Evolutionary conservation across 495 filamentous ascomycete genomes (phyloP), one percentile per base, ranked within the genome.

Genomic region (Amphirosellinia nigrospora): DNA sequence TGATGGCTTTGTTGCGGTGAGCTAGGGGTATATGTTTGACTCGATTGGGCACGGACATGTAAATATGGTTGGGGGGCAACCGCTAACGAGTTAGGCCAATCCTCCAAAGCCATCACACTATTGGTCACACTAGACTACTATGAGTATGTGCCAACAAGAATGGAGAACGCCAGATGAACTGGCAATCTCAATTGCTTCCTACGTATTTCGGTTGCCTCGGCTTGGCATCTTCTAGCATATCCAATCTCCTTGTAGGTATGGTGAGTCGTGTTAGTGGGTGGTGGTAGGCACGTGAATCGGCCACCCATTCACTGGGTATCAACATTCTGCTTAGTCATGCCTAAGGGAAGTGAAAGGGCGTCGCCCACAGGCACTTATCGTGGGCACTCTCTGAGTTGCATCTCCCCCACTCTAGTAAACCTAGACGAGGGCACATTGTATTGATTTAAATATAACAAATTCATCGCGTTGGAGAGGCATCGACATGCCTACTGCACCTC

Each of bases 21-120:
- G 53, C 28, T 26, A 21, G 26, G 41, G 41, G 41, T 59, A 59
- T 60, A 38, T 68, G 55, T 68, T 50, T 48, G 50, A 32, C 30
- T 68, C 34, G 55, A 52, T 28, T 43, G 45, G 53, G 41, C 66
- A 38, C 50, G 52, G 45, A 36, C 63, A 19, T 26, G 9, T 32
- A 66, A 66, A 53, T 55, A 50, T 30, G 53, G 66, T 68, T 68
- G 66, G 23, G 66, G 66, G 66, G 55, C 66, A 68, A 68, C 66
- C 28, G 10, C 0, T 11, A 32, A 6, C 50, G 32, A 3, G 21
- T n/a, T 34, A n/a, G n/a, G n/a, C n/a, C n/a, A n/a, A n/a, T 36
- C 1, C 3, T 32, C 23, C 26, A 34, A 21, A 9, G 55, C 30
- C 55, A 58, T 30, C 23, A 5, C 23, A 5, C 23, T 28, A 26